Base-by-base conservation (phyloP, 2,329 filamentous ascomycete species). In the Fulvia fulva region DNA sequence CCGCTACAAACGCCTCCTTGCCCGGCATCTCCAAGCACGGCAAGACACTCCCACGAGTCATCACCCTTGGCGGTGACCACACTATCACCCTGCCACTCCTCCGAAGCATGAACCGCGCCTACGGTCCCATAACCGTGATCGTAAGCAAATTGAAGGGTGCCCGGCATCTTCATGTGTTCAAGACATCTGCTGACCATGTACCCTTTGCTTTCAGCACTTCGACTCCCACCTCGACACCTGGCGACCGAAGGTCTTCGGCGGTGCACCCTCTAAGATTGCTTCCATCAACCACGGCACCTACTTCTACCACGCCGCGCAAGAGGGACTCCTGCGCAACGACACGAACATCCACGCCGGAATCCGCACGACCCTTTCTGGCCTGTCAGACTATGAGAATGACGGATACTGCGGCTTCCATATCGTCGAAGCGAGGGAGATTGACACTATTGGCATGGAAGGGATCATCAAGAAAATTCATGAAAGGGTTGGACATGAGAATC, bases 291-390 rank as follows among this genome's bases (percentile, higher is more conserved):
- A 94, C 76, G 90, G 90, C 44, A 94, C 90, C 1, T 94, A 94
- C 78, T 95, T 95, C 76, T 94, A 87, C 76, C 89, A 93, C 71
- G 90, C 90, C 0, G 77, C 87, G 0, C 83, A 86, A 75, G 89
- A 94, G 71, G 90, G 90, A 2, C 79, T 94, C 16, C 79, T 95
- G 21, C 81, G 81, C 62, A 95, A 94, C 70, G 88, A 94, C 77
- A 88, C 84, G 65, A 93, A 91, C 75, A 91, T 95, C 74, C 90
- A 95, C 72, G 90, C 89, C 16, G 90, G 90, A 41, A 94, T 95
- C 72, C 85, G 90, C 56, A 94, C 90, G 0, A 94, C 89, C 2
- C 79, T 94, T 19, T 88, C 84, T 59, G 89, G 89, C 0, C 86
- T 87, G 0, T 88, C 84, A 19, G 90, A 93, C 76, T 93, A 92